Conservation (phyloP, 345 rosid species). For the Durio zibethinus region DNA sequence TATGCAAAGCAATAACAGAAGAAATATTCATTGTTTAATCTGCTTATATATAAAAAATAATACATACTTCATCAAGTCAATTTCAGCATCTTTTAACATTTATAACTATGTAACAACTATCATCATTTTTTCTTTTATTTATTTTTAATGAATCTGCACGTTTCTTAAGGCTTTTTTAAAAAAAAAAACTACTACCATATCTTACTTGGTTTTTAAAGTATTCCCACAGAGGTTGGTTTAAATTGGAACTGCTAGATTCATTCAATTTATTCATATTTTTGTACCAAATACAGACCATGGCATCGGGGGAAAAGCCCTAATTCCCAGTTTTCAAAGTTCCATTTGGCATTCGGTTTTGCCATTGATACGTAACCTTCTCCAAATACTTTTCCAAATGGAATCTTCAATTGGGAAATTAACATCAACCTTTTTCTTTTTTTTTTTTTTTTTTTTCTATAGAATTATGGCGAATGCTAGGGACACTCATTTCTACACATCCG, state of each 20-base stretch:
- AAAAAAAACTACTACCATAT: too few species aligned
- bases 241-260: not conserved
- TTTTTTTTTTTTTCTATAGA: too few species aligned
- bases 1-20: not conserved
- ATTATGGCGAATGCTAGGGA: too few species aligned
- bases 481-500: too few species aligned
- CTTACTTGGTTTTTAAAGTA: not conserved
- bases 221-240: not conserved
- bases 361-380: not conserved
- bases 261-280: not conserved
- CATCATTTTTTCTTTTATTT: not conserved
- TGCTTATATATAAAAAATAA: not conserved
- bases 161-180: not conserved
- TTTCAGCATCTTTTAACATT: not conserved
- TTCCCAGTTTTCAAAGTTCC: not conserved
- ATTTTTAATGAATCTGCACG: not conserved
- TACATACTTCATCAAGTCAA: not conserved
- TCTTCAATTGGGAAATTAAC: not conserved
- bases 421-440: not conserved
- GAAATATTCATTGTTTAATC: not conserved
- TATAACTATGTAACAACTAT: not conserved
- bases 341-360: not conserved
- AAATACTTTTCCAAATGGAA: not conserved
- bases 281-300: not conserved
- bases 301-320: not conserved